Evolutionary conservation across 2,329 filamentous ascomycete genomes (phyloP).

Genomic region (Calonectria pauciramosa): DNA sequence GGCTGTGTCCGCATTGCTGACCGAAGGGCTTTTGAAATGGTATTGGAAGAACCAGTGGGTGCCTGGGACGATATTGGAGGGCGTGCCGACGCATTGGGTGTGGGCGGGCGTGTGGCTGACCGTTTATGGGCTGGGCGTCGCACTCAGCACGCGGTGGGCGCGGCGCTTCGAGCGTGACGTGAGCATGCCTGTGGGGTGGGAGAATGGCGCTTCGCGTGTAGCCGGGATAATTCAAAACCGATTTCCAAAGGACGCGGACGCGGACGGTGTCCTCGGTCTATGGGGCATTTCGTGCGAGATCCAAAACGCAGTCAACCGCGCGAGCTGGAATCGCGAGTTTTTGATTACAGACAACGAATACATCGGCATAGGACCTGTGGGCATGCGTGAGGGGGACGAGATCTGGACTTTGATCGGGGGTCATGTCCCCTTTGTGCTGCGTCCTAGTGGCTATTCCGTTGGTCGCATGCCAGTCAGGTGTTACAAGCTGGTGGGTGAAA

Average conservation of each 20-base stretch:
- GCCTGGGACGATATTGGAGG: neutral
- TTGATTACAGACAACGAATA: neutral
- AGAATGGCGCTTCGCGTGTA: neutral
- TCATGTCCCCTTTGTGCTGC: neutral
- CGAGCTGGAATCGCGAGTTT: neutral
- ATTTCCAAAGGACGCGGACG: neutral
- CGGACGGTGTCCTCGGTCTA: neutral
- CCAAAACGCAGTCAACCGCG: neutral
- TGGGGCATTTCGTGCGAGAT: neutral
- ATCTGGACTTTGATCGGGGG: neutral
- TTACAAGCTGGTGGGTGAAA: neutral
- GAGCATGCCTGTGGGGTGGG: neutral
- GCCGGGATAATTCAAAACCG: neutral
- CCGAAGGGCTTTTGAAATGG: neutral
- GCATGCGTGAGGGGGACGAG: neutral
- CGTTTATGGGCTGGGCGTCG: neutral
- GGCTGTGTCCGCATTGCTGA: neutral
- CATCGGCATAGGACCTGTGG: neutral
- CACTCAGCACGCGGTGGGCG: neutral
- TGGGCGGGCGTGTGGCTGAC: neutral
- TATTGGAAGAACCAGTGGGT: neutral
- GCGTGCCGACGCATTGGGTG: neutral
- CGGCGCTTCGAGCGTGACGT: neutral
- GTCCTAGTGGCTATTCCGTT: neutral
- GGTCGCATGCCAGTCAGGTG: neutral